Conservation (phyloP, 768 basidiomycete species). For the Lactifluus echinatus region DNA sequence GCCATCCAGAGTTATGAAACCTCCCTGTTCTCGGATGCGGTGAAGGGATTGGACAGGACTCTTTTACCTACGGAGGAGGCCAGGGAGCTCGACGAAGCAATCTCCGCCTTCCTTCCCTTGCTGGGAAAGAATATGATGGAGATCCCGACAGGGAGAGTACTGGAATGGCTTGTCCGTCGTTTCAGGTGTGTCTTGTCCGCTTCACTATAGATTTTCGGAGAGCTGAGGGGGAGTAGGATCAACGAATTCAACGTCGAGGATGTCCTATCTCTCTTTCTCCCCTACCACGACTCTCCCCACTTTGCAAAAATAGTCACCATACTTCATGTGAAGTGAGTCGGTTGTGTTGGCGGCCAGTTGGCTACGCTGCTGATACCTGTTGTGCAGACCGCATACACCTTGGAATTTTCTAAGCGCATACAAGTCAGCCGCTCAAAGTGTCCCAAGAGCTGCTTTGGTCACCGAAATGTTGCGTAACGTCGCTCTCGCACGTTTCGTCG, state of each 20-base stretch:
- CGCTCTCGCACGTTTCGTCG: constrained; percentile 65
- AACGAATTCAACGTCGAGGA: constrained; percentile 87
- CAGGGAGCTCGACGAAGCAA: constrained; percentile 48
- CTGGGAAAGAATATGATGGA: constrained; percentile 81
- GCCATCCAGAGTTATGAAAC: constrained; percentile 54
- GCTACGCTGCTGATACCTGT: neutral
- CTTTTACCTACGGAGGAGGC: constrained; percentile 56
- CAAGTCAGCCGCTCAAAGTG: constrained; percentile 65
- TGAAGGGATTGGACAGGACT: constrained; percentile 71
- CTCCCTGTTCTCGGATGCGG: constrained; percentile 69
- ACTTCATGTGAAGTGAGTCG: constrained; percentile 57
- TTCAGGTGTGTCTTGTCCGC: constrained; percentile 56
- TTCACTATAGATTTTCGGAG: neutral
- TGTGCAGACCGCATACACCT: constrained; percentile 43
- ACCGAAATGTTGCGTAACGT: constrained; percentile 65
- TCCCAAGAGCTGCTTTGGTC: constrained; percentile 67
- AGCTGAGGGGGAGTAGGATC: constrained; percentile 42
- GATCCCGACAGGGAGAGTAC: constrained; percentile 65
- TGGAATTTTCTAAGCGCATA: constrained; percentile 68
- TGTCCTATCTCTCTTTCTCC: constrained; percentile 75
- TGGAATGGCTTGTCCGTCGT: constrained; percentile 92
- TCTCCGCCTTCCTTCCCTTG: constrained; percentile 55
- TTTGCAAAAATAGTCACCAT: constrained; percentile 92
- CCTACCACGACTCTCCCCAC: constrained; percentile 91
- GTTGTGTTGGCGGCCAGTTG: constrained; percentile 1